These are phyloP conservation scores for Globisporangium acanthophoron DNA, from an alignment of 352 stramenopile genomes.

Conservation along the genomic window DNA sequence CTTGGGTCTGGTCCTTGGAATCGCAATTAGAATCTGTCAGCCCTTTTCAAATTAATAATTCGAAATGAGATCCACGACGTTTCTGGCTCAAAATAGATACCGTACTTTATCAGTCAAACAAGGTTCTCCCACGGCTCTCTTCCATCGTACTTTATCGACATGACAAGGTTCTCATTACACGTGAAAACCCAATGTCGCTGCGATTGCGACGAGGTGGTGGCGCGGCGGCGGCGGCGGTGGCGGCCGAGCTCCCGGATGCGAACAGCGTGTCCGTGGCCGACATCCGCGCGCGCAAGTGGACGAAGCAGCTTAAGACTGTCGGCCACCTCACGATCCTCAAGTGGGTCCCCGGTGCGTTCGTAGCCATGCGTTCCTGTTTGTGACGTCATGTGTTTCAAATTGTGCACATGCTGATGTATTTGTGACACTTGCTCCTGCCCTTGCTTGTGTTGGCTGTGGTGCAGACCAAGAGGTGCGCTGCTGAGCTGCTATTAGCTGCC, in stretches of 20 bases:
- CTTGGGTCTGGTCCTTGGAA: no score
- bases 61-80: no score
- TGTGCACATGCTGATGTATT: neutral
- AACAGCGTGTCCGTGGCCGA: constrained; percentile 50
- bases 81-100: no score
- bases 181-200: constrained; percentile 34
- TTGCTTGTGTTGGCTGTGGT: neutral
- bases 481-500: neutral
- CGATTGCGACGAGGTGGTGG: constrained; percentile 21
- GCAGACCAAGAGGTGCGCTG: constrained; percentile 46
- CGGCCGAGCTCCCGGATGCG: constrained; percentile 1
- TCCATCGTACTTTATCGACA: no score
- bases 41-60: no score
- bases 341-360: constrained; percentile 54
- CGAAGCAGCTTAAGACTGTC: constrained; percentile 59
- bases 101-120: no score
- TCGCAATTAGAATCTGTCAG: no score
- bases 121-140: no score
- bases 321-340: constrained; percentile 68
- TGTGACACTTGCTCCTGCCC: constrained; percentile 1
- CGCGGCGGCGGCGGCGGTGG: constrained; percentile 21
- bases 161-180: neutral
- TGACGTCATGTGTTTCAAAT: neutral
- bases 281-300: constrained; percentile 73
- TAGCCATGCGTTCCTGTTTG: neutral